Percentiles rank a stretch among this genome's conserved stretches.
phyloP scores from a whole-genome alignment of 2,329 filamentous ascomycete genomes.

The Drechslerella dactyloides region DNA sequence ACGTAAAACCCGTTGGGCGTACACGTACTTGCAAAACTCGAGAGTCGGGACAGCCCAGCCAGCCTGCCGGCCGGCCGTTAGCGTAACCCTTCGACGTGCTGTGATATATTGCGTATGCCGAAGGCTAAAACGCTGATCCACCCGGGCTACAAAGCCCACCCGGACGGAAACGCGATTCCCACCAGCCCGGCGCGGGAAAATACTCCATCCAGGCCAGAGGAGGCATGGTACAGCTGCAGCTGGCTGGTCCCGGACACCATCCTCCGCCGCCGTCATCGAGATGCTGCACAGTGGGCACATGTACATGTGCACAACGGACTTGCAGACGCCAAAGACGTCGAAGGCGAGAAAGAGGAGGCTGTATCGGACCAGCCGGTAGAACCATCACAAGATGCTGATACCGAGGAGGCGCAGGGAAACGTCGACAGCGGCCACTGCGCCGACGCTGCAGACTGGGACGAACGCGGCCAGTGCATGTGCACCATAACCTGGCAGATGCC shows the following conservation, averaged over 20 bases:
- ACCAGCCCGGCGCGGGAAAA: neutral
- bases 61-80: no score
- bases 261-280: conserved; percentile 1
- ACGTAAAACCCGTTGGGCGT: neutral
- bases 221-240: conserved; percentile 21
- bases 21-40: neutral
- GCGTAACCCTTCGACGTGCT: neutral
- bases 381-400: no score
- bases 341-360: no score
- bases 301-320: neutral
- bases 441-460: conserved; percentile 18
- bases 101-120: neutral
- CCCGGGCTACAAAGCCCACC: neutral
- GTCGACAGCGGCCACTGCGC: conserved; percentile 36
- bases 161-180: neutral
- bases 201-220: neutral
- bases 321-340: neutral
- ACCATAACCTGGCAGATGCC: conserved; percentile 37
- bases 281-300: neutral
- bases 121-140: neutral
- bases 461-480: conserved; percentile 42
- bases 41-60: neutral
- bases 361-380: no score
- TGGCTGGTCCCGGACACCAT: conserved; percentile 26
- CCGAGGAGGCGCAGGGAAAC: conserved; percentile 7